phyloP scores from a whole-genome alignment of 805 yeast genomes.

The Metschnikowia proteae region DNA sequence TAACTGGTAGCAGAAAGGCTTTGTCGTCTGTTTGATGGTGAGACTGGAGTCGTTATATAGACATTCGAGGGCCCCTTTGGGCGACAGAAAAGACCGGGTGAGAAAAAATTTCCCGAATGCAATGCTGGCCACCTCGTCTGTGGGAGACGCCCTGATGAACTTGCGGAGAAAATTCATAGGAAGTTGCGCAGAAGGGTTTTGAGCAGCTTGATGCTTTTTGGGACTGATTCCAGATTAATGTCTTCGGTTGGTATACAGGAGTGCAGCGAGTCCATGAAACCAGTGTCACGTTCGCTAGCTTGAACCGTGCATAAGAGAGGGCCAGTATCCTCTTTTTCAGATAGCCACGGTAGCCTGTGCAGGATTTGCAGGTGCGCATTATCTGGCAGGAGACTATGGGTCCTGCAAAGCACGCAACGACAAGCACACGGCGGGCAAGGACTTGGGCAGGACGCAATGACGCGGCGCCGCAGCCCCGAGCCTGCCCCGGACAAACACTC shows the following conservation, averaged over 20 bases:
- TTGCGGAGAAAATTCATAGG: constrained; percentile 70
- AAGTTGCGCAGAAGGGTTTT: not conserved
- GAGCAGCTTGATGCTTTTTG: not conserved
- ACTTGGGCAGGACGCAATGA: too few relatives aligned
- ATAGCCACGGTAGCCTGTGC: not conserved
- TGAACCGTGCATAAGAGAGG: constrained; percentile 3
- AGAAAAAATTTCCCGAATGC: constrained; percentile 79
- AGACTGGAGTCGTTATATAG: constrained; percentile 78
- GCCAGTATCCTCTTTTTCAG: constrained; percentile 4
- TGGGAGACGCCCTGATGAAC: constrained; percentile 53
- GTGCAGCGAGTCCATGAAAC: not conserved
- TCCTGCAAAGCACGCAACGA: too few relatives aligned
- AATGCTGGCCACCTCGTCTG: constrained; percentile 60
- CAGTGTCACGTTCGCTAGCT: not conserved
- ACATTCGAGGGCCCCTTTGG: constrained; percentile 83
- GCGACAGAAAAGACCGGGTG: constrained; percentile 71
- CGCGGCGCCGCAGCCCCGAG: too few relatives aligned
- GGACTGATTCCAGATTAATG: not conserved
- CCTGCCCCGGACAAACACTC: too few relatives aligned
- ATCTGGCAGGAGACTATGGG: not conserved
- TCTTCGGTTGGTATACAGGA: not conserved
- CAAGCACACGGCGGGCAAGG: too few relatives aligned
- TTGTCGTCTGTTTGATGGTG: constrained; percentile 62
- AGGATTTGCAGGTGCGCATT: constrained; percentile 3
- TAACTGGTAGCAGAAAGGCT: constrained; percentile 64